Conservation (phyloP, 2,329 filamentous ascomycete genomes). For the Lachnellula suecica region DNA sequence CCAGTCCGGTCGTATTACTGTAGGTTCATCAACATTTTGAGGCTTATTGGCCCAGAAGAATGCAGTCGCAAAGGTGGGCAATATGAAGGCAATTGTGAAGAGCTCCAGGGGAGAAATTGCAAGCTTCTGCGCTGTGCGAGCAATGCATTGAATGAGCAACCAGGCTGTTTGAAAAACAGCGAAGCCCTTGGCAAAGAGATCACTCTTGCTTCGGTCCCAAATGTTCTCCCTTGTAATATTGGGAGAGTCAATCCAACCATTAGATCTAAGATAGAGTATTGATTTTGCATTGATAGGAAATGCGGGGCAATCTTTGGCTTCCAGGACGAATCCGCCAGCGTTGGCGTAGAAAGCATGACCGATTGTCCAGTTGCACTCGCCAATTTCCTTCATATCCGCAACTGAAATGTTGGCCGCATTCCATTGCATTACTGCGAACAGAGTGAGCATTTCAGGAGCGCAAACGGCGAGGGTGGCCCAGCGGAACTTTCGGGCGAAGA, state of each 20-base stretch:
- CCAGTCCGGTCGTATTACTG: not conserved
- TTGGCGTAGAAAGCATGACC: constrained; percentile 9
- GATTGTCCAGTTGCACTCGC: not conserved
- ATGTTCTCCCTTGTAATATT: constrained; percentile 3
- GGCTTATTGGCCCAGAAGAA: constrained; percentile 20
- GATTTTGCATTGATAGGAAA: constrained; percentile 15
- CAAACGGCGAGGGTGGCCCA: constrained; percentile 1
- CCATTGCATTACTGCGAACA: constrained; percentile 8
- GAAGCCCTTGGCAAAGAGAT: constrained; percentile 7
- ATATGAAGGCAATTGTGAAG: constrained; percentile 15
- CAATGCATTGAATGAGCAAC: constrained; percentile 6
- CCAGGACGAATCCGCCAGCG: constrained; percentile 1
- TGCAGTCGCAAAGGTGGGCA: constrained; percentile 11
- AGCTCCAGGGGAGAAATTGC: constrained; percentile 14
- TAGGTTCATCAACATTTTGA: constrained; percentile 9
- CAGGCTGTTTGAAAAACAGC: constrained; percentile 4
- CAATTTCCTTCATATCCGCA: constrained; percentile 2
- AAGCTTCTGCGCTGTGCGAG: constrained; percentile 5
- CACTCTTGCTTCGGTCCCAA: constrained; percentile 10
- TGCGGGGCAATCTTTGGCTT: constrained; percentile 5
- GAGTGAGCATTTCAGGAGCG: constrained; percentile 3
- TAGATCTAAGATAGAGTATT: constrained; percentile 9
- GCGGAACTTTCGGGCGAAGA: not conserved
- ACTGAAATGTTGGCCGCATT: constrained; percentile 6
- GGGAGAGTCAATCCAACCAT: constrained; percentile 2